Percentiles rank a stretch among this genome's conserved stretches.
Conservation (phyloP, 2,329 filamentous ascomycete genomes). For the Lecanicillium sp. region DNA sequence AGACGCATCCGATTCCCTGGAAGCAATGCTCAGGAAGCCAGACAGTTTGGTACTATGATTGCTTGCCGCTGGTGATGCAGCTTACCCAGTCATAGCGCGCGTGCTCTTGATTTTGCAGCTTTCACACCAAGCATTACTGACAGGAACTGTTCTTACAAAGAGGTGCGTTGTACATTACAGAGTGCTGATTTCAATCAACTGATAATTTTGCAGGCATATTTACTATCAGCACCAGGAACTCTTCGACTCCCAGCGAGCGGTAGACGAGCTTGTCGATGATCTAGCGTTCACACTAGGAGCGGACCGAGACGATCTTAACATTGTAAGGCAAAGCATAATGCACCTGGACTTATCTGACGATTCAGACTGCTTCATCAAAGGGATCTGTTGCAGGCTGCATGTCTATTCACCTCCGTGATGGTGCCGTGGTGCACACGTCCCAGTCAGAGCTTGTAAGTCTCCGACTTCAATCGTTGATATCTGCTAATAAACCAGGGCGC, state of each 20-base stretch:
- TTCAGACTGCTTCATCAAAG: slow-evolving; percentile 65
- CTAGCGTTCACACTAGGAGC: slow-evolving; percentile 64
- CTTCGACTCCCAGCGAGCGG: slow-evolving; percentile 61
- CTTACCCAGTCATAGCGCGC: slow-evolving; percentile 36
- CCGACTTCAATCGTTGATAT: background rate
- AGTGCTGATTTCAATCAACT: background rate
- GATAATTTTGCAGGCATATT: slow-evolving; percentile 53
- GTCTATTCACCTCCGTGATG: slow-evolving; percentile 38
- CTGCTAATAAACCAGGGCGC: slow-evolving; percentile 42
- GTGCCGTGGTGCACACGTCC: slow-evolving; percentile 30
- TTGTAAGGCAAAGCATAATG: slow-evolving; percentile 43
- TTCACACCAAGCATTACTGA: slow-evolving; percentile 52
- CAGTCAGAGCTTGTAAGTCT: slow-evolving; percentile 24
- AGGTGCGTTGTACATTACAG: slow-evolving; percentile 37
- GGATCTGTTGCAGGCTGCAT: slow-evolving; percentile 61
- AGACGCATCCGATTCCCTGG: slow-evolving; percentile 40
- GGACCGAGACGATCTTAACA: slow-evolving; percentile 59
- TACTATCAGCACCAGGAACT: slow-evolving; percentile 72
- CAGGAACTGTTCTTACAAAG: slow-evolving; percentile 53
- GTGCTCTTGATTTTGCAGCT: slow-evolving; percentile 54
- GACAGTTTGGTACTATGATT: slow-evolving; percentile 42
- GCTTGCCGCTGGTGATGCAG: background rate
- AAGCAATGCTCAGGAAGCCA: slow-evolving; percentile 38
- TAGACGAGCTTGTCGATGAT: slow-evolving; percentile 69
- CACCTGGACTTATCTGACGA: slow-evolving; percentile 14